Base-by-base conservation (phyloP, 139 green algal genomes). In the Chlorella sp. region DNA sequence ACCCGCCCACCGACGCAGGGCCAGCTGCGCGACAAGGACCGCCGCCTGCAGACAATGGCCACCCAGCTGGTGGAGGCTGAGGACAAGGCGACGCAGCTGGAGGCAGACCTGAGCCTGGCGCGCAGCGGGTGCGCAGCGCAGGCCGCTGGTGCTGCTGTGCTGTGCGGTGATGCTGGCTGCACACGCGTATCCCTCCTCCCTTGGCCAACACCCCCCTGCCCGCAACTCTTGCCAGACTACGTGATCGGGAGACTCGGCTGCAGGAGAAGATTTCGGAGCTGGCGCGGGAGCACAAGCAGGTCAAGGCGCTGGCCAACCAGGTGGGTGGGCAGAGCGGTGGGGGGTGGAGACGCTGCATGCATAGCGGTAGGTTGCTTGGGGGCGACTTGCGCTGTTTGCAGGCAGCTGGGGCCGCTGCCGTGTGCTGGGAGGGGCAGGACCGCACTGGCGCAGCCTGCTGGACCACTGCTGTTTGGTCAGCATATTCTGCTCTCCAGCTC, bases 21-120 rank as follows among this genome's bases (percentile, higher is more conserved):
- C 36, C 76, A 82, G 76, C 76, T 82, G 57, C 76, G 76, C 3
- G 76, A 82, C 25, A 85, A 85, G 68, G 80, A 85, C n/a, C 80
- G 69, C 17, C 80, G 69, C 34, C 63, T 85, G n/a, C 80, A 85
- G 67, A 11, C 69, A 4, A n/a, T 87, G 25, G 76, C 34, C 47
- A 82, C 70, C 2, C 55, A 83, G 34, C 47, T 74, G 25, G 26
- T 3, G 1, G 75, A 87, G 23, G 16, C 20, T 4, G 69, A 80
- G 56, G 70, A 86, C 12, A 26, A 30, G 80, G 63, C 15, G 34
- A 5, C n/a, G 23, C 25, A n/a, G 32, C 4, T 44, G 32, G 51
- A 80, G 41, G 21, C 23, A 5, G 55, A 85, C 2, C 25, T 85
- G 2, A 34, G 20, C 28, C 25, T 62, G 34, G 68, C 68, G 7